Evolutionary conservation across 106 monocot genomes (phyloP).

Genomic region (Posidonia australis): DNA sequence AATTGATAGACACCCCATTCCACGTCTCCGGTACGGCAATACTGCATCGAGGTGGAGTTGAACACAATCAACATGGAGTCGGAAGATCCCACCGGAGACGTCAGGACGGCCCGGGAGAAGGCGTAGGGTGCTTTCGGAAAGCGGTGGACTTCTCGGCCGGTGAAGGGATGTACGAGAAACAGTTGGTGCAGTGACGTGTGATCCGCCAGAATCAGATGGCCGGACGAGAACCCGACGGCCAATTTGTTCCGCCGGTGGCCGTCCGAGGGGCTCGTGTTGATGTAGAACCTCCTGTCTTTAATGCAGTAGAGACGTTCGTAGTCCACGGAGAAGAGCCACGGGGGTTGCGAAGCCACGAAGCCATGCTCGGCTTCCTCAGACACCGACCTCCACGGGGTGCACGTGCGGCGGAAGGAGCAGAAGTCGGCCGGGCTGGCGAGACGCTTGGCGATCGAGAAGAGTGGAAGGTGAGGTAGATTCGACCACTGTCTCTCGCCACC

Average conservation of each 20-base stretch:
- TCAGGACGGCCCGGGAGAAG: slow-evolving; percentile 3
- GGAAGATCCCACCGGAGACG: background rate
- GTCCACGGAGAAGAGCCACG: slow-evolving; percentile 9
- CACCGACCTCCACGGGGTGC: background rate
- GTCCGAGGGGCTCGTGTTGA: too few species aligned
- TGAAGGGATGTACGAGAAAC: slow-evolving; percentile 11
- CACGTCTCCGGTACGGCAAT: background rate
- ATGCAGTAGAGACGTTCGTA: slow-evolving; percentile 5
- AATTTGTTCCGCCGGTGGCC: background rate
- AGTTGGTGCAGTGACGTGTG: background rate
- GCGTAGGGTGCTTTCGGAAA: slow-evolving; percentile 8
- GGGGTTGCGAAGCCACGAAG: slow-evolving; percentile 6
- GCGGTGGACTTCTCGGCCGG: background rate
- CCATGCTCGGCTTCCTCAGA: background rate
- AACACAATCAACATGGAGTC: background rate
- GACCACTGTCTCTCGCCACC: slow-evolving; percentile 1
- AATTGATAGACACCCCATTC: slow-evolving; percentile 5
- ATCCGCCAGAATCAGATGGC: slow-evolving; percentile 10
- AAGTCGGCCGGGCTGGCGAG: slow-evolving; percentile 7
- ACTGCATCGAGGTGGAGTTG: slow-evolving; percentile 7
- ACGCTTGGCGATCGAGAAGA: background rate
- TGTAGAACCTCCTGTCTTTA: background rate
- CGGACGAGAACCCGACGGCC: slow-evolving; percentile 10
- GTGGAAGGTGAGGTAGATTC: slow-evolving; percentile 6
- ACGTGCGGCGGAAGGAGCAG: slow-evolving; percentile 5